These are phyloP conservation scores for Capronia epimyces DNA, from an alignment of 2,329 filamentous ascomycete species.

Conservation along the genomic window DNA sequence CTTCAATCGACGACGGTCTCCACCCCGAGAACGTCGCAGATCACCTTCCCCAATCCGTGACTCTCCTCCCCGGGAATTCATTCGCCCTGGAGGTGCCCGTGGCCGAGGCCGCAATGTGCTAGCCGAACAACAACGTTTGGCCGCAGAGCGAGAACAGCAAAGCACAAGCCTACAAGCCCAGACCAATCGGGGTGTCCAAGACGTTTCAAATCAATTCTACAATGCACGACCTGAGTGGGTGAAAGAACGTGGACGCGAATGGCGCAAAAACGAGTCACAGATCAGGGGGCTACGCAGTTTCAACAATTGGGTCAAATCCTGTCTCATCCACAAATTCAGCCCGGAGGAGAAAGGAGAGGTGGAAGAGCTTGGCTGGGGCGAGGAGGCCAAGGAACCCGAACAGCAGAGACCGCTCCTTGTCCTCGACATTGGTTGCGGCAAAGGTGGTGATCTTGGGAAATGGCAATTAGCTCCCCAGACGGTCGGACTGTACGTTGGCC, in stretches of 20 bases:
- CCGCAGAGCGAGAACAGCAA: constrained; percentile 39
- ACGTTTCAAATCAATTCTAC: constrained; percentile 90
- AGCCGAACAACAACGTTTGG: constrained; percentile 38
- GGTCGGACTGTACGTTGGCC: constrained; percentile 87
- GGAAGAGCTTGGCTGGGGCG: constrained; percentile 43
- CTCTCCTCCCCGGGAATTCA: constrained; percentile 39
- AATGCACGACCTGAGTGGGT: constrained; percentile 92
- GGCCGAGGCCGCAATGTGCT: constrained; percentile 40
- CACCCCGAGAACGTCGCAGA: constrained; percentile 34
- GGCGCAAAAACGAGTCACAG: constrained; percentile 86
- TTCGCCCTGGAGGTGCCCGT: constrained; percentile 45
- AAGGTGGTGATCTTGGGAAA: constrained; percentile 90
- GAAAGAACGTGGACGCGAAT: constrained; percentile 83
- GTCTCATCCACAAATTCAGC: constrained; percentile 93
- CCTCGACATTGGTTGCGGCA: constrained; percentile 91
- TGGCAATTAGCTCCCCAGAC: constrained; percentile 92
- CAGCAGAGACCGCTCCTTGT: constrained; percentile 63
- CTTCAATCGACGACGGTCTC: constrained; percentile 29
- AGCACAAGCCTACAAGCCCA: constrained; percentile 23
- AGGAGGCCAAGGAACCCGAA: constrained; percentile 32
- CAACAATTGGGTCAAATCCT: constrained; percentile 99
- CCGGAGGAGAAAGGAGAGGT: constrained; percentile 60
- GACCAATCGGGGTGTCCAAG: constrained; percentile 59
- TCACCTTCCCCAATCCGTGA: constrained; percentile 40
- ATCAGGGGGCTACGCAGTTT: constrained; percentile 92